Evolutionary conservation across 495 filamentous ascomycete species (phyloP).

Genomic region (Bathelium albidoporum): DNA sequence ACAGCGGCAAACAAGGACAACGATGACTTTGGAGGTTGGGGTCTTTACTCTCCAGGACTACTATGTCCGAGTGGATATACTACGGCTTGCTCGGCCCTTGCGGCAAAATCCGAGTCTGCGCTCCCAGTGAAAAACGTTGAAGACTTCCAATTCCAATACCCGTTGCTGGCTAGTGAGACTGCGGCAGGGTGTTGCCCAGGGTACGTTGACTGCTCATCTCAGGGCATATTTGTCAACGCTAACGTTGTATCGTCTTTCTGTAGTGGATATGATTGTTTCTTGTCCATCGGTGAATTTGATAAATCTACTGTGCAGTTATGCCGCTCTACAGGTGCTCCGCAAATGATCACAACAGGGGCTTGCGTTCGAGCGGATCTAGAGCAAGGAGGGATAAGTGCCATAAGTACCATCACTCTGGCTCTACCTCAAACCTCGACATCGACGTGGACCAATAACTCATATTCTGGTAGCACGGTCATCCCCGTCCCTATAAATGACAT

Average conservation of each 20-base stretch:
- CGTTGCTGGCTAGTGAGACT: not conserved
- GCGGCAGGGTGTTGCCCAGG: not conserved
- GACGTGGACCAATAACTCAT: not conserved
- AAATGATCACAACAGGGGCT: not conserved
- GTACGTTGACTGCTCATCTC: not conserved
- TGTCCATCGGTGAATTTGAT: not conserved
- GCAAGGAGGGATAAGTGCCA: not conserved
- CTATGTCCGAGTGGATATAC: not conserved
- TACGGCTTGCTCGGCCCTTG: conserved; percentile 1
- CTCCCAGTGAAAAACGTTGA: not conserved
- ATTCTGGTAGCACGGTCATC: not conserved
- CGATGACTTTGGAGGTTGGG: not conserved
- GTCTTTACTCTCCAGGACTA: not conserved
- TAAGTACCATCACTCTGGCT: not conserved
- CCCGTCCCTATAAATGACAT: not conserved
- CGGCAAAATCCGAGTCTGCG: not conserved
- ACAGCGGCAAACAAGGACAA: not conserved
- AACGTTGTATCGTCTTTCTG: not conserved
- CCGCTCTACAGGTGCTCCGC: not conserved
- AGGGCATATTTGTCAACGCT: not conserved
- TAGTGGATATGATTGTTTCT: not conserved
- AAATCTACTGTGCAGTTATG: not conserved
- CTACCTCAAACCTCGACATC: not conserved
- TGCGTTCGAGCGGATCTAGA: not conserved
- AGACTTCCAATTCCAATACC: not conserved